Base-by-base conservation (phyloP, 2,329 filamentous ascomycete genomes). In the Harringtonia lauricola region DNA sequence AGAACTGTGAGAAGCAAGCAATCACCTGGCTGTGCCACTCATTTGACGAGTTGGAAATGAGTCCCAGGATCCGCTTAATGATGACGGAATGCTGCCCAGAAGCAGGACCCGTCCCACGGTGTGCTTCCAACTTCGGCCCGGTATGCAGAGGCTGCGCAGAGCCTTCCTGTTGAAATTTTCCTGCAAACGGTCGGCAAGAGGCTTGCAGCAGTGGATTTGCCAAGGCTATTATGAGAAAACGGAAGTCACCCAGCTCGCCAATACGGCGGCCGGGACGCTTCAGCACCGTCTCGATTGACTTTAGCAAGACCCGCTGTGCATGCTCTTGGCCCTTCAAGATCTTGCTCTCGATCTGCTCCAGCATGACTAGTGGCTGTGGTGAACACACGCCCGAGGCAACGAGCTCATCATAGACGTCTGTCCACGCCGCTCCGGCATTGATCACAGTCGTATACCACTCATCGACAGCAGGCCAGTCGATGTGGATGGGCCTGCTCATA, bases 61-160 rank as follows among this genome's bases (percentile, higher is more conserved):
- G 65, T 1, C 89, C 89, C 22, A 94, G 61, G 33, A 94, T 80
- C 31, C 89, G 77, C 60, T 95, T 95, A 54, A 94, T 76, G 42
- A 95, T 83, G 5, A 83, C 83, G 3, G 85, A 88, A 60, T 94
- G 84, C 47, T 85, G 77, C 2, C 81, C 81, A 22, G 75, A 68
- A 12, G 68, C 56, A 8, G 64, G 69, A 0, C 67, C 68, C 3
- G 63, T 59, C 31, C 58, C 61, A 7, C 64, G 57, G 3, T 7
- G 4, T 5, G 49, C 28, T 7, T 43, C 44, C 8, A 22, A 14
- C 26, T 43, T 31, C 15, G 9, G 19, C 19, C 31, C 24, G 3
- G 29, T 33, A 22, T 31, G 39, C 13, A 28, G 9, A 28, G 34
- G 18, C 54, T 53, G 39, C n/a, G 33, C 10, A 26, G 45, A 28